Evolutionary conservation across 345 rosid species (phyloP).

Genomic region (thale cress (Arabidopsis thaliana)): TAIR10.1 NC_003076.8:6120501-6121000

Average conservation of each 20-base stretch:
- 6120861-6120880: conserved; percentile 28
- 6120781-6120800: conserved; percentile 13
- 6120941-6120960: conserved; percentile 5
- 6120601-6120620: not conserved
- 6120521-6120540: too few species aligned
- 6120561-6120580: not conserved
- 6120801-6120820: conserved; percentile 39
- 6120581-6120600: not conserved
- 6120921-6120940: conserved; percentile 19
- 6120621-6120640: not conserved
- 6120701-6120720: conserved; percentile 23
- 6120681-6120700: not conserved
- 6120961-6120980: not conserved
- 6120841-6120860: conserved; percentile 17
- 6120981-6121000: not conserved
- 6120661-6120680: not conserved
- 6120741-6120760: not conserved
- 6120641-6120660: not conserved
- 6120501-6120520: not conserved
- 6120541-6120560: not conserved
- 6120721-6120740: not conserved
- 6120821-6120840: not conserved
- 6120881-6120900: conserved; percentile 17
- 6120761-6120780: conserved; percentile 2
- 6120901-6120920: not conserved